Percentiles rank a stretch among this genome's conserved stretches.
These are phyloP conservation scores for Aureobasidium vineae DNA, from an alignment of 2,329 filamentous ascomycete species.

Conservation along the genomic window DNA sequence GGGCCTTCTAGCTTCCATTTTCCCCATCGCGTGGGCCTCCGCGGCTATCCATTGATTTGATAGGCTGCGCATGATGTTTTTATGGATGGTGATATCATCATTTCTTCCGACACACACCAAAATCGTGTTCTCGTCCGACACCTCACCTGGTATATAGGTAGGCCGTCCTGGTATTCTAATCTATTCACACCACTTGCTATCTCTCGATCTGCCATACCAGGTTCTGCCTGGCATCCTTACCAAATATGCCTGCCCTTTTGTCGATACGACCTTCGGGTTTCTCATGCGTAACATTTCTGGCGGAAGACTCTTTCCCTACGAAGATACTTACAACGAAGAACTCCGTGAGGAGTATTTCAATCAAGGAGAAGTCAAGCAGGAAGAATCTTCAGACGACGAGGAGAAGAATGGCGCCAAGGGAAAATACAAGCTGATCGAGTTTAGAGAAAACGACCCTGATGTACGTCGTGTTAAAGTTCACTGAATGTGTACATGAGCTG, in stretches of 20 bases:
- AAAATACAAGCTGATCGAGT: conserved; percentile 26
- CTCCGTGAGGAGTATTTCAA: conserved; percentile 18
- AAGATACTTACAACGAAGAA: conserved; percentile 24
- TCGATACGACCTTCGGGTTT: conserved; percentile 26
- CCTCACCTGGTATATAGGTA: neutral
- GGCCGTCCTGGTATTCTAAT: neutral
- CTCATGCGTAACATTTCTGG: conserved; percentile 26
- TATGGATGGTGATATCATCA: conserved; percentile 4
- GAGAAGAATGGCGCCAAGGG: conserved; percentile 23
- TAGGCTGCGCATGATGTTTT: neutral
- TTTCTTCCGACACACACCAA: neutral
- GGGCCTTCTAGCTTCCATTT: neutral
- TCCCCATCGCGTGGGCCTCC: conserved; percentile 2
- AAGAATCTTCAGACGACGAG: conserved; percentile 17
- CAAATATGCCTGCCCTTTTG: conserved; percentile 21
- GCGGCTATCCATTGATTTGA: neutral
- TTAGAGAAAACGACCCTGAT: conserved; percentile 31
- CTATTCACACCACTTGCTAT: neutral
- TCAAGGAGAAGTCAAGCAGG: conserved; percentile 4
- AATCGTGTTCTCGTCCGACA: neutral
- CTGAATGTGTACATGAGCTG: neutral
- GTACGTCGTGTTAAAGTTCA: neutral
- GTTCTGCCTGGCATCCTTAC: neutral
- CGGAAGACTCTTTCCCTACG: conserved; percentile 23
- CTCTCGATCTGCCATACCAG: neutral